Percentiles rank a stretch among this genome's conserved stretches.
Evolutionary conservation across 805 yeast genomes (phyloP).

Genomic region (Saccharomycopsis selenospora): DNA sequence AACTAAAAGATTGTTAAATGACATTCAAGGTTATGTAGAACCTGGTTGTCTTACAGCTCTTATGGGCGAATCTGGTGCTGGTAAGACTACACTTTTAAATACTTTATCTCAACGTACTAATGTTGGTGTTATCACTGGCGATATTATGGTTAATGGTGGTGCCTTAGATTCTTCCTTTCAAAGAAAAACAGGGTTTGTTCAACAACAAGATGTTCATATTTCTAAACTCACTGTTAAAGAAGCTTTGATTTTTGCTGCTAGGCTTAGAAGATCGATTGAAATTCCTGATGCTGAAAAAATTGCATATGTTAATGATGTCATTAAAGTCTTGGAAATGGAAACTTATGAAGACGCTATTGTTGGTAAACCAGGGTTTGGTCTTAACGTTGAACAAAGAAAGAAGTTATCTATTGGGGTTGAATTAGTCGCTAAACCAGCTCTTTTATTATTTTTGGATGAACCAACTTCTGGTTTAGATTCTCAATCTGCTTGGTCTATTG

Average conservation of each 20-base stretch:
- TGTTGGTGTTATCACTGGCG: slow-evolving; percentile 50
- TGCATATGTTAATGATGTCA: slow-evolving; percentile 44
- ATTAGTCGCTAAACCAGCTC: slow-evolving; percentile 45
- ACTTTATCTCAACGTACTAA: slow-evolving; percentile 42
- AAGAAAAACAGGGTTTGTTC: slow-evolving; percentile 50
- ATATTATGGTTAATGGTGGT: slow-evolving; percentile 47
- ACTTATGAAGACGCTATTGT: slow-evolving; percentile 43
- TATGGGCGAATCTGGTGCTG: slow-evolving; percentile 58
- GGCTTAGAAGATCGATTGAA: slow-evolving; percentile 36
- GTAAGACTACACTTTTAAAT: slow-evolving; percentile 49
- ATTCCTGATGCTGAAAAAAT: slow-evolving; percentile 38
- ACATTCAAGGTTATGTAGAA: slow-evolving; percentile 55
- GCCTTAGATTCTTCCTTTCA: slow-evolving; percentile 42
- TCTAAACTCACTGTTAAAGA: slow-evolving; percentile 45
- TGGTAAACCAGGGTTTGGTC: slow-evolving; percentile 39
- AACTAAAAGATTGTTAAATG: slow-evolving; percentile 38
- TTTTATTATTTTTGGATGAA: slow-evolving; percentile 48
- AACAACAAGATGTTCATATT: slow-evolving; percentile 50
- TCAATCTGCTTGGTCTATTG: slow-evolving; percentile 48
- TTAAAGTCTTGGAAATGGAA: slow-evolving; percentile 42
- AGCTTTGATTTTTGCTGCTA: slow-evolving; percentile 44
- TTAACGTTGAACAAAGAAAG: slow-evolving; percentile 48
- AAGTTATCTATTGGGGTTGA: slow-evolving; percentile 47
- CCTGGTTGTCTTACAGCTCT: slow-evolving; percentile 56
- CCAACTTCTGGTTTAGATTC: slow-evolving; percentile 57